phyloP scores from a whole-genome alignment of 2,329 filamentous ascomycete species.

The Trichoderma simmonsii region DNA sequence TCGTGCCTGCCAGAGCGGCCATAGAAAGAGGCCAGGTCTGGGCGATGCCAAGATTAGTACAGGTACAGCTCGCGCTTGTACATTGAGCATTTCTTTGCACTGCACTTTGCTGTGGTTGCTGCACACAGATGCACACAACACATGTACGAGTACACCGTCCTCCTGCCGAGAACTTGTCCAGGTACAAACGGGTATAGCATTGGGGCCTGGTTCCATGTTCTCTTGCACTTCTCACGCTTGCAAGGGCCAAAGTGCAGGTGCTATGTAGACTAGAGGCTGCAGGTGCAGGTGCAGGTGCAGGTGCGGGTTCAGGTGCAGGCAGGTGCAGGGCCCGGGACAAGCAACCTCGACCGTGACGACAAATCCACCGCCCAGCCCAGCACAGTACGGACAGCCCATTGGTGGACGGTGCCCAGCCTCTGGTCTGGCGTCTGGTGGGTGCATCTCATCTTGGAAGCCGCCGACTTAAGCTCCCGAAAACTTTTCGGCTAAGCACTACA shows the following conservation, averaged over 20 bases:
- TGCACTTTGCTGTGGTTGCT: not conserved
- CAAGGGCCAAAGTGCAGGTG: not conserved
- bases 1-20: not conserved
- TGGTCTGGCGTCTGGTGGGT: not conserved
- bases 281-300: not conserved
- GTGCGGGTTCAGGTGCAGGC: not conserved
- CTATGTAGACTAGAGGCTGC: not conserved
- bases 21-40: not conserved
- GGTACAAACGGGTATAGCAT: not conserved
- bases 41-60: not conserved
- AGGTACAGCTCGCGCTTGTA: not conserved
- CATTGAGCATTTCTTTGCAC: not conserved
- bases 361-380: not conserved
- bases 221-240: not conserved
- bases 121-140: not conserved
- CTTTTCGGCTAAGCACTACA: constrained; percentile 5
- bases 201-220: not conserved
- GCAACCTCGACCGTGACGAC: constrained; percentile 4
- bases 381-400: not conserved
- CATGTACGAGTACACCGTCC: not conserved
- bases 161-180: not conserved
- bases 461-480: constrained; percentile 15
- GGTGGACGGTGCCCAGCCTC: not conserved
- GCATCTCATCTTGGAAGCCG: constrained; percentile 14
- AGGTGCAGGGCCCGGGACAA: not conserved